Percentiles rank a stretch among this genome's conserved stretches.
phyloP scores from a whole-genome alignment of 108 stramenopile species.

The Nitzschia sp. region DNA sequence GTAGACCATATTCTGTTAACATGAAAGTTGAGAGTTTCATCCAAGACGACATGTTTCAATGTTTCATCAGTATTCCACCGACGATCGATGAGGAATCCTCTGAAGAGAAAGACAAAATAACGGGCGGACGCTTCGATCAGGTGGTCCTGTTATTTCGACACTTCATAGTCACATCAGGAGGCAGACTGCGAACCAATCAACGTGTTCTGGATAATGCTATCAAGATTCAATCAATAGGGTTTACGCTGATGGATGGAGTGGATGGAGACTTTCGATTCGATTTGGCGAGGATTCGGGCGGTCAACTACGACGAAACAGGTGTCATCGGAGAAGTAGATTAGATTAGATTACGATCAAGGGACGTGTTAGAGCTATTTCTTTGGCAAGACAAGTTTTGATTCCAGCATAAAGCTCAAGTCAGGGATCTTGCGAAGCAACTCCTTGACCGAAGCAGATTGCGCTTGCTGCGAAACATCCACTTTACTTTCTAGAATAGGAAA shows the following conservation, averaged over 20 bases:
- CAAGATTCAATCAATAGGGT: constrained; percentile 66
- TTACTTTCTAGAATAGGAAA: not conserved
- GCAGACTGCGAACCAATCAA: constrained; percentile 58
- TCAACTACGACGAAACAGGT: constrained; percentile 60
- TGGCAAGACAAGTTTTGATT: constrained; percentile 24
- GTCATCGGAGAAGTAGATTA: constrained; percentile 32
- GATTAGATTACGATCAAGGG: not conserved
- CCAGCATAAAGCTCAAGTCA: constrained; percentile 39
- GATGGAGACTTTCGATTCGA: constrained; percentile 83
- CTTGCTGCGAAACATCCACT: not conserved
- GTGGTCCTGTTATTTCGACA: constrained; percentile 66
- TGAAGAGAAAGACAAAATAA: constrained; percentile 3
- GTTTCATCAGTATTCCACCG: constrained; percentile 54
- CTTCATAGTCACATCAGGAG: constrained; percentile 64
- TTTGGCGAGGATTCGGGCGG: constrained; percentile 70
- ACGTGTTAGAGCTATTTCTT: constrained; percentile 11
- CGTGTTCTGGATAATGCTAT: constrained; percentile 64
- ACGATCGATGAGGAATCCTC: constrained; percentile 9
- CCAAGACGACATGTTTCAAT: constrained; percentile 83
- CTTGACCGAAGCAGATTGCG: not conserved
- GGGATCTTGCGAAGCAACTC: constrained; percentile 18
- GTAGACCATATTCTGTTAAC: constrained; percentile 75
- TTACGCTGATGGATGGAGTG: constrained; percentile 81
- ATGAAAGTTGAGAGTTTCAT: constrained; percentile 69
- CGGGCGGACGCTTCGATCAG: constrained; percentile 35